phyloP scores from a whole-genome alignment of 805 yeast species.

The Candida ficus region DNA sequence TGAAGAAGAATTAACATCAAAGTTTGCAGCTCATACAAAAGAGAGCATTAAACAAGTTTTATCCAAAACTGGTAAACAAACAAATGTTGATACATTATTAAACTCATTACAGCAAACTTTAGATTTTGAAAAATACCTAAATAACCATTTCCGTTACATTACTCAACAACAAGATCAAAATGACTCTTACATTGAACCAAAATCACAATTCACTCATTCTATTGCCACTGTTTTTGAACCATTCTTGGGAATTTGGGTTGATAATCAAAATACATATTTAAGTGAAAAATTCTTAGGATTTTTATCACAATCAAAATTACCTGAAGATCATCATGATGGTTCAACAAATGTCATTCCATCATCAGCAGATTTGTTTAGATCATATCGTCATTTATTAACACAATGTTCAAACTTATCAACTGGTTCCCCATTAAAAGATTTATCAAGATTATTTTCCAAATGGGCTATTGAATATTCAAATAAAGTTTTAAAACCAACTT shows the following conservation, averaged over 20 bases:
- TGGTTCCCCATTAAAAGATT: slow-evolving; percentile 34
- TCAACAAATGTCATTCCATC: slow-evolving; percentile 73
- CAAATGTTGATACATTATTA: slow-evolving; percentile 62
- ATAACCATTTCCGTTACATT: slow-evolving; percentile 51
- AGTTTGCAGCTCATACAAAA: slow-evolving; percentile 65
- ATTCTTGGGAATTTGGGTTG: slow-evolving; percentile 78
- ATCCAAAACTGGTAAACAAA: slow-evolving; percentile 33
- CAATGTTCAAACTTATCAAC: slow-evolving; percentile 59
- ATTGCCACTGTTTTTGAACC: slow-evolving; percentile 79
- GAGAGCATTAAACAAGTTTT: slow-evolving; percentile 58
- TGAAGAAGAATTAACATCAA: slow-evolving; percentile 49
- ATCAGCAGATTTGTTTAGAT: slow-evolving; percentile 79
- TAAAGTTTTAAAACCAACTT: slow-evolving; percentile 42
- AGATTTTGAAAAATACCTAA: slow-evolving; percentile 76
- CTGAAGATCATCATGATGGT: slow-evolving; percentile 41
- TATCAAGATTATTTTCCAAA: slow-evolving; percentile 57
- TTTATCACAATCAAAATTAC: slow-evolving; percentile 50
- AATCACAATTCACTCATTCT: slow-evolving; percentile 32
- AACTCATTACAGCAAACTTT: slow-evolving; percentile 68
- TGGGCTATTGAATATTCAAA: slow-evolving; percentile 58
- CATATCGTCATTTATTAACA: slow-evolving; percentile 64
- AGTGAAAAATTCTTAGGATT: slow-evolving; percentile 61
- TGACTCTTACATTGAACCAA: slow-evolving; percentile 5
- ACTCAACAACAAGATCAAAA: slow-evolving; percentile 16
- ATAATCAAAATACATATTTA: slow-evolving; percentile 68